Evolutionary conservation across 2,329 filamentous ascomycete species (phyloP), one percentile per base, ranked within the genome.

Genomic region (Aureobasidium sp.): DNA sequence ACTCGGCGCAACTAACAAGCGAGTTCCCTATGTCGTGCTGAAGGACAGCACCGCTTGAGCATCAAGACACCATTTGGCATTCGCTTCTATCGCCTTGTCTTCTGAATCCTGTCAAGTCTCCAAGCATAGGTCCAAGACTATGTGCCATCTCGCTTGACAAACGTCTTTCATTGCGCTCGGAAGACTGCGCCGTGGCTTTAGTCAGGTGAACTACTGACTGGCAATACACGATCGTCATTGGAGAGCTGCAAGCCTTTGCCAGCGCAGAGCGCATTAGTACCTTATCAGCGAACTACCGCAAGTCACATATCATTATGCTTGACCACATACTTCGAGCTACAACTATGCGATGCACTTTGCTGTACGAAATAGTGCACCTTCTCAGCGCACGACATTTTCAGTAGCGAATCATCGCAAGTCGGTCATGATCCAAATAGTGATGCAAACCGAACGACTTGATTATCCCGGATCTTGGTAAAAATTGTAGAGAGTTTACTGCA

Each of bases 191-290:
- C 25, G 51, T 55, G 51, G 51, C 51, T 55, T 41, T n/a, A 9
- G 14, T 42, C 51, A 55, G 51, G 34, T 55, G 51, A 41, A n/a
- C 53, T 9, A 22, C 29, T 14, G 11, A 44, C n/a, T 17, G n/a
- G 2, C 20, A 25, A 6, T 12, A 53, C 36, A 29, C 22, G 12
- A 7, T 22, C 25, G 20, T 31, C 37, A 55, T 55, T 55, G 51
- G 37, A n/a, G 37, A 42, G 37, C 37, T 48, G 55, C 34, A 48
- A 48, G 31, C 42, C 41, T 58, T 42, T 44, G 55, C 55, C 55
- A 58, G 34, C 55, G 55, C 42, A 58, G 29, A 47, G 39, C 37
- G 55, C 55, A 48, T 58, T 37, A 37, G 31, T 31, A 25, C 42
- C 3, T 8, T 42, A 22, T 48, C 55, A 48, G 20, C 55, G 27